Evolutionary conservation across 805 yeast species (phyloP), one percentile per base, ranked within the genome.

Genomic region (Kregervanrija pseudodelftensis): DNA sequence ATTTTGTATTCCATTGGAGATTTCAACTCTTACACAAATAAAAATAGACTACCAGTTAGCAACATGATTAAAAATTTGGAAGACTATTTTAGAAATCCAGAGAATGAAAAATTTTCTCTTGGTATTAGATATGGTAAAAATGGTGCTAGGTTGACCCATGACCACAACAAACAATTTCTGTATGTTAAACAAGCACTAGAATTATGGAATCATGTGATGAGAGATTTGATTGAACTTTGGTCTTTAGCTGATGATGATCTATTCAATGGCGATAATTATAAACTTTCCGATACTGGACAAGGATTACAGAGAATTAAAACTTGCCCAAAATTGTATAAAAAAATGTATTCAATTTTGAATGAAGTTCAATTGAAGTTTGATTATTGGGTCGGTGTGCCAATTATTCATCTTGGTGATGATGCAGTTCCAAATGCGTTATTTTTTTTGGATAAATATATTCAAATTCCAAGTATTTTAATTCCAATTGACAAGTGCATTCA

Each of bases 341-440:
- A 79, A 43, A 85, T 85, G 90, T 82, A 82, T 52, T 72, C 70
- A 47, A 77, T 85, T 47, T 68, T 85, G 40, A 61, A 71, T n/a
- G 80, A 79, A 46, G 85, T 85, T 38, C 85, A 85, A 56, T 69
- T 70, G 40, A 76, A 85, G 16, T 76, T 82, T 4, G 64, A 60
- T 13, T 65, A 74, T 2, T 85, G 93, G 91, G 82, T 85, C 32
- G 95, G 95, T 2, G 79, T 87, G 5, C 77, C 85, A 12, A 91
- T 82, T 16, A 84, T 85, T 17, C 95, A 85, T 61, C 57, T 85
- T 13, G 95, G 93, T 36, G 95, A 85, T 60, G 83, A 80, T 54
- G 85, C 90, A 1, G 95, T 85, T 5, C 95, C 95, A 2, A 85
- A 85, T 59, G 89, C 91, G 0, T 60, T 85, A 48, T 84, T 84